Evolutionary conservation across 75 land plant species (phyloP).

Genomic region (Sequoiadendron giganteum): DNA sequence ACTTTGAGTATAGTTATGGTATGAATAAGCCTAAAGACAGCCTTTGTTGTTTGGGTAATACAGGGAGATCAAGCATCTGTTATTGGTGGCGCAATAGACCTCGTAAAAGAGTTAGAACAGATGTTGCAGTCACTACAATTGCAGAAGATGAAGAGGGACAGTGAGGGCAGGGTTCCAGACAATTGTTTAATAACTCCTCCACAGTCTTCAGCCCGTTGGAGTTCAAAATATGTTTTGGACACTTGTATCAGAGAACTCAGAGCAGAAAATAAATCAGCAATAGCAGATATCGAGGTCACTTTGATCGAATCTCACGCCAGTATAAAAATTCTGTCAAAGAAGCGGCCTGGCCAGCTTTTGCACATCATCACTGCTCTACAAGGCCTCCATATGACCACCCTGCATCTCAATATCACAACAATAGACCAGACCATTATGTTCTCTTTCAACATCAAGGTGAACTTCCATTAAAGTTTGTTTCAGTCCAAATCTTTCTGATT

Average conservation of each 20-base stretch:
- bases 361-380: slow-evolving; percentile 54
- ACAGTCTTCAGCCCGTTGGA: neutral
- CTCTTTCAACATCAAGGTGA: slow-evolving; percentile 74
- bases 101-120: slow-evolving; percentile 35
- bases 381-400: slow-evolving; percentile 40
- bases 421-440: slow-evolving; percentile 60
- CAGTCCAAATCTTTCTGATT: neutral
- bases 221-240: neutral
- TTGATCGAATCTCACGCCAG: slow-evolving; percentile 26
- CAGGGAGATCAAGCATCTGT: slow-evolving; percentile 35
- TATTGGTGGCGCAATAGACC: slow-evolving; percentile 33
- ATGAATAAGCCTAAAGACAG: too few relatives aligned
- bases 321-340: slow-evolving; percentile 41
- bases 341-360: slow-evolving; percentile 51
- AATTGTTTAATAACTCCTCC: neutral
- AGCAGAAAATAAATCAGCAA: neutral
- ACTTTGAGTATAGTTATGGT: too few relatives aligned
- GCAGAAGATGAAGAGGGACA: slow-evolving; percentile 15
- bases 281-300: slow-evolving; percentile 9
- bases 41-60: neutral
- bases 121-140: slow-evolving; percentile 21
- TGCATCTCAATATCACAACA: slow-evolving; percentile 75
- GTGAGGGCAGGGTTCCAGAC: neutral
- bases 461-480: neutral
- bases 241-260: neutral